Percentiles rank a stretch among this genome's conserved stretches.
phyloP scores from a whole-genome alignment of 1,139 yeast genomes.

The Scheffersomyces insectosa region DNA sequence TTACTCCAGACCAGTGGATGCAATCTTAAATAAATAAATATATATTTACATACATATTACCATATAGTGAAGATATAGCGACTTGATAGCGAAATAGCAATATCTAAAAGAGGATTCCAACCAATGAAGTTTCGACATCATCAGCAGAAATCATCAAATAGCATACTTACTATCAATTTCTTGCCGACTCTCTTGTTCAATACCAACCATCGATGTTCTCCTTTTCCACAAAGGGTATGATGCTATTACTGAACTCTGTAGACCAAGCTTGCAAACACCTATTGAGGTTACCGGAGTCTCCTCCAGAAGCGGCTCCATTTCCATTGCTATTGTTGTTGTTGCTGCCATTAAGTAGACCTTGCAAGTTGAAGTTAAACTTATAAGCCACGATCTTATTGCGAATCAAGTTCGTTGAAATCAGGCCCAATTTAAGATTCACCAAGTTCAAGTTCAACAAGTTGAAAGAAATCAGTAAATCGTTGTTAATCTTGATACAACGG shows the following conservation, averaged over 20 bases:
- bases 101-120: too few relatives aligned
- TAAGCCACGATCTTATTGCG: slow-evolving; percentile 27
- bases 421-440: slow-evolving; percentile 21
- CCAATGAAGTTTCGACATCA: too few relatives aligned
- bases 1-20: too few relatives aligned
- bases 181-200: slow-evolving; percentile 8
- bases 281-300: slow-evolving; percentile 1
- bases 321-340: not conserved
- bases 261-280: slow-evolving; percentile 29
- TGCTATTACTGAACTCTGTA: slow-evolving; percentile 21
- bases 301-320: not conserved
- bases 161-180: too few relatives aligned
- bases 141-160: too few relatives aligned
- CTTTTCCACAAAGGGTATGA: slow-evolving; percentile 32
- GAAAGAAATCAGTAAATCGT: slow-evolving; percentile 38
- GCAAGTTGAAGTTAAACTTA: slow-evolving; percentile 27
- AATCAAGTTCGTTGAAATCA: slow-evolving; percentile 22
- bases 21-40: too few relatives aligned
- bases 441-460: slow-evolving; percentile 35
- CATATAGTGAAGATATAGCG: too few relatives aligned
- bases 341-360: slow-evolving; percentile 5
- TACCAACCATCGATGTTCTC: slow-evolving; percentile 44
- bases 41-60: too few relatives aligned
- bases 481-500: slow-evolving; percentile 36
- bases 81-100: too few relatives aligned